A percentile compares a stretch with the other conserved stretches of the same genome.
Conservation (phyloP, 2,329 filamentous ascomycete genomes). For the Penicillium sp. region DNA sequence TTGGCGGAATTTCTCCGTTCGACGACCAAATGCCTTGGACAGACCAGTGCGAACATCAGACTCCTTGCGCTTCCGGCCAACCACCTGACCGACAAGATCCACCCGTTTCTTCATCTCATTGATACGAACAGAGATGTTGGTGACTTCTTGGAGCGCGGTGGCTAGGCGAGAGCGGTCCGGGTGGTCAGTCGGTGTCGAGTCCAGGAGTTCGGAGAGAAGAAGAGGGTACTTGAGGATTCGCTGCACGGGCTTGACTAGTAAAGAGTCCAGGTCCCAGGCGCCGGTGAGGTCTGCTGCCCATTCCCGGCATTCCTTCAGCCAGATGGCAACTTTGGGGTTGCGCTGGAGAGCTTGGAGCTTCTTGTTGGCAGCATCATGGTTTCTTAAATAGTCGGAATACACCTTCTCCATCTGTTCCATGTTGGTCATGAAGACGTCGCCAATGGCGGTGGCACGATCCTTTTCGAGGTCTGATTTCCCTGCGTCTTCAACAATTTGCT, state of each 20-base stretch:
- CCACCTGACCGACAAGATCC: constrained; percentile 83
- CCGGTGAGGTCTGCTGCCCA: constrained; percentile 87
- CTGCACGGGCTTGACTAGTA: constrained; percentile 97
- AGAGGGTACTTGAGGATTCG: constrained; percentile 90
- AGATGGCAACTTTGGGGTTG: constrained; percentile 62
- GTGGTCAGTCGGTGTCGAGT: constrained; percentile 73
- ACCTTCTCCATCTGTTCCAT: constrained; percentile 57
- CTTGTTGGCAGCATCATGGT: constrained; percentile 59
- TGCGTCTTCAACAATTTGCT: constrained; percentile 22
- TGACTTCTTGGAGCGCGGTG: constrained; percentile 64
- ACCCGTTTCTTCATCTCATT: constrained; percentile 95
- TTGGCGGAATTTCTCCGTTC: constrained; percentile 76
- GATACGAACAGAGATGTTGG: constrained; percentile 60
- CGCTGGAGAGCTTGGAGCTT: constrained; percentile 48
- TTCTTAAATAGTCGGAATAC: constrained; percentile 60
- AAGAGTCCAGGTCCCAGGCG: constrained; percentile 89
- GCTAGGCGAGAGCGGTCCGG: constrained; percentile 71
- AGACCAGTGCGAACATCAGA: constrained; percentile 79
- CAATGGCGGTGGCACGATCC: constrained; percentile 54
- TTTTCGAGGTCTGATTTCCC: constrained; percentile 48
- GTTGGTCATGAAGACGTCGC: constrained; percentile 53
- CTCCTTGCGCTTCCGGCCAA: constrained; percentile 78
- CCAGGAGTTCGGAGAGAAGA: constrained; percentile 70
- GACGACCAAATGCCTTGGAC: constrained; percentile 82
- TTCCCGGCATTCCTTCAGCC: constrained; percentile 88